phyloP scores from a whole-genome alignment of 352 stramenopile species.

The Phytophthora citricola region DNA sequence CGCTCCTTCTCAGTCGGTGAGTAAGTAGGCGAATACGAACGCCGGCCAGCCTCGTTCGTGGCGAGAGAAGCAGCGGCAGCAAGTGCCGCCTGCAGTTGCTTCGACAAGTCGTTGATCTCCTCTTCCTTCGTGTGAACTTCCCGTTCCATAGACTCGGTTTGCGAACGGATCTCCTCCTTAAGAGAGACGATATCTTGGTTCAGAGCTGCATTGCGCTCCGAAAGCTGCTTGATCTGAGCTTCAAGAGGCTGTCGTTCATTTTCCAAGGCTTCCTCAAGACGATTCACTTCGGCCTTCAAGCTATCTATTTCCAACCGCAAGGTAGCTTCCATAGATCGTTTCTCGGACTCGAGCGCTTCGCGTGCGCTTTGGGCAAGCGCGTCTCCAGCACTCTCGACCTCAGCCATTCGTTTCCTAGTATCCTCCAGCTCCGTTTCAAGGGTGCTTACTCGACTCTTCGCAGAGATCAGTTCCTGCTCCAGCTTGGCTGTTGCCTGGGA shows the following conservation, averaged over 20 bases:
- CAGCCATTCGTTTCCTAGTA: slow-evolving; percentile 29
- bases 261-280: slow-evolving; percentile 33
- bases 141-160: slow-evolving; percentile 49
- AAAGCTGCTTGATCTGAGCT: slow-evolving; percentile 45
- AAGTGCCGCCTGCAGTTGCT: slow-evolving; percentile 54
- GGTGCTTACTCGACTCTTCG: slow-evolving; percentile 43
- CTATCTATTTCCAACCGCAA: slow-evolving; percentile 40
- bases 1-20: slow-evolving; percentile 51
- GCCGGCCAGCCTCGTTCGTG: slow-evolving; percentile 29
- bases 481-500: slow-evolving; percentile 50
- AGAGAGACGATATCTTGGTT: slow-evolving; percentile 36
- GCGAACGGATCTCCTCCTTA: slow-evolving; percentile 44
- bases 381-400: slow-evolving; percentile 30
- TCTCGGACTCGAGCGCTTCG: slow-evolving; percentile 42
- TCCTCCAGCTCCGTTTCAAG: slow-evolving; percentile 50
- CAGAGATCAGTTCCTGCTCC: slow-evolving; percentile 49
- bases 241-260: slow-evolving; percentile 41
- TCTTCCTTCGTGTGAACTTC: slow-evolving; percentile 59
- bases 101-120: slow-evolving; percentile 55
- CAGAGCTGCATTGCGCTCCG: slow-evolving; percentile 41
- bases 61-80: slow-evolving; percentile 34
- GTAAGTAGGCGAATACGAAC: slow-evolving; percentile 28
- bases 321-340: slow-evolving; percentile 26
- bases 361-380: slow-evolving; percentile 24
- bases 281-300: slow-evolving; percentile 43